Evolutionary conservation across 192 early-diverging fungal genomes (phyloP).

Genomic region (Coemansia sp.): DNA sequence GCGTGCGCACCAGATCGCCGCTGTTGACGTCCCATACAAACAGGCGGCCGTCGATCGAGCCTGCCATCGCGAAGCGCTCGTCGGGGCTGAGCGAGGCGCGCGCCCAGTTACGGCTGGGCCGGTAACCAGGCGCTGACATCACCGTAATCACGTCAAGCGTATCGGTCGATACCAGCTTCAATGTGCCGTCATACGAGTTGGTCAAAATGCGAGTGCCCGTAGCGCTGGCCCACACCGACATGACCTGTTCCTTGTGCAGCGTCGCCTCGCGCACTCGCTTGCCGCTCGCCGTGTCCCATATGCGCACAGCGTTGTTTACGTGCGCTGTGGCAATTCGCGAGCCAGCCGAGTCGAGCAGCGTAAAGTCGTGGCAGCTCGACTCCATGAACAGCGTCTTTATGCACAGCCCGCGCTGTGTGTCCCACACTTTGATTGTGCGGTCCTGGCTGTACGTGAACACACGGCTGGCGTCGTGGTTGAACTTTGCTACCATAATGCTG

Average conservation of each 20-base stretch:
- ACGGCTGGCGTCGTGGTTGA: slow-evolving; percentile 72
- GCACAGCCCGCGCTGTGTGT: slow-evolving; percentile 87
- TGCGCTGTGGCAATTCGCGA: slow-evolving; percentile 86
- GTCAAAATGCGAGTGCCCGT: slow-evolving; percentile 72
- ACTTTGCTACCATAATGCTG: slow-evolving; percentile 86
- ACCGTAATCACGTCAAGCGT: slow-evolving; percentile 73
- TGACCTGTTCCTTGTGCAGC: slow-evolving; percentile 87
- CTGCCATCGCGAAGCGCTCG: slow-evolving; percentile 77
- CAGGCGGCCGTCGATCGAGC: slow-evolving; percentile 76
- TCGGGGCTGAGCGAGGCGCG: slow-evolving; percentile 81
- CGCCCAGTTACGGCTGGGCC: slow-evolving; percentile 85
- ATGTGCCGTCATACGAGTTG: slow-evolving; percentile 90
- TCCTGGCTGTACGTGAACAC: slow-evolving; percentile 96
- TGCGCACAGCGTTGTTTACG: slow-evolving; percentile 86
- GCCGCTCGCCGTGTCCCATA: slow-evolving; percentile 87
- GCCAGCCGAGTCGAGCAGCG: slow-evolving; percentile 74
- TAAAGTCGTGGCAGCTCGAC: slow-evolving; percentile 93
- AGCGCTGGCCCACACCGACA: slow-evolving; percentile 71
- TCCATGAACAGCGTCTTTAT: slow-evolving; percentile 87
- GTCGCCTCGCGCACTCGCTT: slow-evolving; percentile 82
- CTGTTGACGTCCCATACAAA: slow-evolving; percentile 76
- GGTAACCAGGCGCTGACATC: slow-evolving; percentile 67
- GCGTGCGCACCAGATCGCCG: slow-evolving; percentile 64
- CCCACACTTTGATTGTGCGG: slow-evolving; percentile 95
- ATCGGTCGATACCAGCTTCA: slow-evolving; percentile 78